Percentiles rank a stretch among this genome's conserved stretches.
Conservation (phyloP, 352 stramenopile species). For the Phytophthora pseudosyringae region DNA sequence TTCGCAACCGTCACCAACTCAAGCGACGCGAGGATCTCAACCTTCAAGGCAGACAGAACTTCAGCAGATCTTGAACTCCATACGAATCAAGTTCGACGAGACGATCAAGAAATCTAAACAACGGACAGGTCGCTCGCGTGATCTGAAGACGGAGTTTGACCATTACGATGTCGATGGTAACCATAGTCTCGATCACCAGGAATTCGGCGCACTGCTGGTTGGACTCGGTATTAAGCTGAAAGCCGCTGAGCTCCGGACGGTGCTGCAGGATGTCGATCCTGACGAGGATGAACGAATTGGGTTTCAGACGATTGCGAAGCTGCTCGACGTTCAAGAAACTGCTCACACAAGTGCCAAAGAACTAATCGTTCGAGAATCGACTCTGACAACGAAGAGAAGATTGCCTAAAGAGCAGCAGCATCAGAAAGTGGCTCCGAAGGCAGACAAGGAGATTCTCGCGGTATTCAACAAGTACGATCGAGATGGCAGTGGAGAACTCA, state of each 20-base stretch:
- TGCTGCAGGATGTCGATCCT: conserved; percentile 52
- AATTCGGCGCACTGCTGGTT: conserved; percentile 66
- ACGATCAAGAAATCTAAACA: conserved; percentile 38
- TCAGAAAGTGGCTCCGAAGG: conserved; percentile 4
- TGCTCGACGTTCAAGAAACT: conserved; percentile 24
- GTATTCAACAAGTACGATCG: conserved; percentile 52
- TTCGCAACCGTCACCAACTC: not conserved
- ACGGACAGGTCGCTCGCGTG: conserved; percentile 3
- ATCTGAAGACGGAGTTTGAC: conserved; percentile 49
- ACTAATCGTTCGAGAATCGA: no score
- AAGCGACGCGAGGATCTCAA: conserved; percentile 5
- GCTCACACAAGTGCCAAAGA: not conserved
- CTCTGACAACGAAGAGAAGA: no score
- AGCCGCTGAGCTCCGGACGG: conserved; percentile 38
- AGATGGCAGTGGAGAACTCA: conserved; percentile 51
- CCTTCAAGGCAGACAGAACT: conserved; percentile 20
- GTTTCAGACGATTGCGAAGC: conserved; percentile 50
- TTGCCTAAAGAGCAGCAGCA: conserved; percentile 6
- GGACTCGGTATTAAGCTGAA: conserved; percentile 65
- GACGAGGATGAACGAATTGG: conserved; percentile 53
- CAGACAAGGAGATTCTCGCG: conserved; percentile 11
- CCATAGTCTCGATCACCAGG: conserved; percentile 57
- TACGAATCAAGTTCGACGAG: conserved; percentile 36
- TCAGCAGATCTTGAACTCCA: conserved; percentile 29
- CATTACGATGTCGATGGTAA: conserved; percentile 62